Evolutionary conservation across 2,329 filamentous ascomycete genomes (phyloP).

Genomic region (Cercospora canescens): DNA sequence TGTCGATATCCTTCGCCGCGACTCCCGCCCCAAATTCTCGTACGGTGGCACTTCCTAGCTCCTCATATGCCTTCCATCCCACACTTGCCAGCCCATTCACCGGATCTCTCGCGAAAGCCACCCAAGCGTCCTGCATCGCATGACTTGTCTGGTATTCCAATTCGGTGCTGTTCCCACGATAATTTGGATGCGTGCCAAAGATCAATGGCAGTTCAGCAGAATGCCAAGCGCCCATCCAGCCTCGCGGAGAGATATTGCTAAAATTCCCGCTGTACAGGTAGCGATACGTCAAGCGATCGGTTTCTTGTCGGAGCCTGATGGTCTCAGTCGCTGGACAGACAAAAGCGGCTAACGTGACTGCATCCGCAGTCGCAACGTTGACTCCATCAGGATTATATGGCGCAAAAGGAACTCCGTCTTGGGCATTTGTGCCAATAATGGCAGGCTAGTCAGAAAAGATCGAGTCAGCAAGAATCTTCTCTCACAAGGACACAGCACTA

Average conservation of each 20-base stretch:
- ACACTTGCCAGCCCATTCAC: conserved; percentile 27
- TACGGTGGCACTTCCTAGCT: conserved; percentile 22
- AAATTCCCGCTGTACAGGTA: conserved; percentile 46
- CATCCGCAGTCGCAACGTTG: conserved; percentile 16
- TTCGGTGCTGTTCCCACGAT: conserved; percentile 24
- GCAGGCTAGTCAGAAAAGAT: conserved; percentile 27
- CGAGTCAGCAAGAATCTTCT: neutral
- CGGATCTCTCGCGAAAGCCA: conserved; percentile 39
- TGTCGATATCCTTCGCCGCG: conserved; percentile 30
- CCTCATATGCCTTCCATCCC: conserved; percentile 25
- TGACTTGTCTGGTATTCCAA: conserved; percentile 34
- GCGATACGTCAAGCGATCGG: conserved; percentile 39
- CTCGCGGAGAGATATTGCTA: conserved; percentile 41
- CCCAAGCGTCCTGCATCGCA: conserved; percentile 37
- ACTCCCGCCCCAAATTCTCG: conserved; percentile 33
- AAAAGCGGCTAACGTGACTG: conserved; percentile 20
- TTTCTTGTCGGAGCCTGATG: conserved; percentile 31
- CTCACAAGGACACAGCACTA: neutral
- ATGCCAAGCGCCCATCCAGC: conserved; percentile 48
- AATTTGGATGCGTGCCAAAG: conserved; percentile 42
- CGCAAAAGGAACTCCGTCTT: conserved; percentile 39
- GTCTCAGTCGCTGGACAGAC: conserved; percentile 35
- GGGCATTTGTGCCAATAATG: conserved; percentile 39
- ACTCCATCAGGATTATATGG: conserved; percentile 38
- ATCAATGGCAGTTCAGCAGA: conserved; percentile 40